Evolutionary conservation across 2,329 filamentous ascomycete species (phyloP).

Genomic region (Neurospora sp.): DNA sequence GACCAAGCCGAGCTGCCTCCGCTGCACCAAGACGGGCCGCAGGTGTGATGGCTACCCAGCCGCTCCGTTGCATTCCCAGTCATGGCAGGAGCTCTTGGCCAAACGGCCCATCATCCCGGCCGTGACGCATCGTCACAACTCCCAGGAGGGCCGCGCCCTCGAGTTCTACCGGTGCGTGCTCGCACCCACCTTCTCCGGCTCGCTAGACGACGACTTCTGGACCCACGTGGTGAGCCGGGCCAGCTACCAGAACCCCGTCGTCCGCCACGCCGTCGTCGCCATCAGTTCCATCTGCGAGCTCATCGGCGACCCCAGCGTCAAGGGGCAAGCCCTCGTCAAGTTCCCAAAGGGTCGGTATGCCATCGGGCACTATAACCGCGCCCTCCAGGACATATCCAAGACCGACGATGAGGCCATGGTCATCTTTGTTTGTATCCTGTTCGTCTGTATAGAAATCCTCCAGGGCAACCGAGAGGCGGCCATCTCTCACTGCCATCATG

Average conservation of each 20-base stretch:
- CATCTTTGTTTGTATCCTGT: conserved; percentile 30
- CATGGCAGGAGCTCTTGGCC: conserved; percentile 8
- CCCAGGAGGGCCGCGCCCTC: conserved; percentile 9
- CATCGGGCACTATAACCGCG: conserved; percentile 31
- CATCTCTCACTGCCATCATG: conserved; percentile 28
- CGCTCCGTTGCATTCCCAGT: neutral
- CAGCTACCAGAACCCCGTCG: conserved; percentile 19
- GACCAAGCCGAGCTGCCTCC: conserved; percentile 20
- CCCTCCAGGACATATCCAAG: conserved; percentile 25
- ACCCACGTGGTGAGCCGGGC: conserved; percentile 19
- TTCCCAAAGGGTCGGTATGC: conserved; percentile 22
- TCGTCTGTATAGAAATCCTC: conserved; percentile 34
- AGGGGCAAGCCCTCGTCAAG: conserved; percentile 1
- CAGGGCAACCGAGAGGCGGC: conserved; percentile 26
- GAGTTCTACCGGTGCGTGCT: conserved; percentile 12
- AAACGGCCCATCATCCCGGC: conserved; percentile 9
- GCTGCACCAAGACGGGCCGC: conserved; percentile 22
- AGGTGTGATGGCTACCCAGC: conserved; percentile 21
- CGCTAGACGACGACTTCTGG: conserved; percentile 21
- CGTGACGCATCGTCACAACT: conserved; percentile 9
- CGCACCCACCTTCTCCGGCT: conserved; percentile 11
- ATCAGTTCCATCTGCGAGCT: conserved; percentile 22
- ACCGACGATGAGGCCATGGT: conserved; percentile 25
- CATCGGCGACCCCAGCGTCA: conserved; percentile 4
- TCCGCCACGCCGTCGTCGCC: conserved; percentile 22